Conservation (phyloP, 495 filamentous ascomycete genomes). For the Chaetomium fimeti region DNA sequence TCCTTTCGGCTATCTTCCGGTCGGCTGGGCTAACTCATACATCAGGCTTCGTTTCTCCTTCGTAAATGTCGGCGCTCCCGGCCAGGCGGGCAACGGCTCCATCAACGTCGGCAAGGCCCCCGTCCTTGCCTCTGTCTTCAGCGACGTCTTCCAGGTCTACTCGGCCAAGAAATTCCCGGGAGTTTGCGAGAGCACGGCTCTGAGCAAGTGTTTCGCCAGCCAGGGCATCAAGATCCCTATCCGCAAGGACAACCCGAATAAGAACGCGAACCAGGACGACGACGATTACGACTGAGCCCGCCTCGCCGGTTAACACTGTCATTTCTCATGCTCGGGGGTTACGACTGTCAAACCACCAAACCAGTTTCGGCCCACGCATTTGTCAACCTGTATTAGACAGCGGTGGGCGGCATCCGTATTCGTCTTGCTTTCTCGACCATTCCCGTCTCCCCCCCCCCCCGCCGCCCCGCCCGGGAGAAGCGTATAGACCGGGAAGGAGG, state of each 20-base stretch:
- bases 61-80: slow-evolving; percentile 68
- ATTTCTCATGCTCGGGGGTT: background rate
- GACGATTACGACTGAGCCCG: slow-evolving; percentile 51
- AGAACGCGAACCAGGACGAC: slow-evolving; percentile 61
- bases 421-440: background rate
- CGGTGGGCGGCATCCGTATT: background rate
- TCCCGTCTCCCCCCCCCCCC: too few species aligned
- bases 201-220: slow-evolving; percentile 90
- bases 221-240: slow-evolving; percentile 98
- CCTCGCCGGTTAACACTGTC: background rate
- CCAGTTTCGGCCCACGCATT: background rate
- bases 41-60: slow-evolving; percentile 59
- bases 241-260: slow-evolving; percentile 75
- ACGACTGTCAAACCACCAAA: background rate
- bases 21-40: background rate
- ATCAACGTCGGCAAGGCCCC: slow-evolving; percentile 79
- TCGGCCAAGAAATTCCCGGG: slow-evolving; percentile 98
- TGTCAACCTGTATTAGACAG: background rate
- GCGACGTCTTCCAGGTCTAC: slow-evolving; percentile 88
- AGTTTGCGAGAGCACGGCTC: slow-evolving; percentile 87
- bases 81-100: slow-evolving; percentile 25
- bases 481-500: slow-evolving; percentile 5
- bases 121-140: slow-evolving; percentile 84
- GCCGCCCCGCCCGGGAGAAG: too few species aligned
- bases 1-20: background rate